phyloP scores from a whole-genome alignment of 139 green algal genomes.

The Chlamydomonas incerta region DNA sequence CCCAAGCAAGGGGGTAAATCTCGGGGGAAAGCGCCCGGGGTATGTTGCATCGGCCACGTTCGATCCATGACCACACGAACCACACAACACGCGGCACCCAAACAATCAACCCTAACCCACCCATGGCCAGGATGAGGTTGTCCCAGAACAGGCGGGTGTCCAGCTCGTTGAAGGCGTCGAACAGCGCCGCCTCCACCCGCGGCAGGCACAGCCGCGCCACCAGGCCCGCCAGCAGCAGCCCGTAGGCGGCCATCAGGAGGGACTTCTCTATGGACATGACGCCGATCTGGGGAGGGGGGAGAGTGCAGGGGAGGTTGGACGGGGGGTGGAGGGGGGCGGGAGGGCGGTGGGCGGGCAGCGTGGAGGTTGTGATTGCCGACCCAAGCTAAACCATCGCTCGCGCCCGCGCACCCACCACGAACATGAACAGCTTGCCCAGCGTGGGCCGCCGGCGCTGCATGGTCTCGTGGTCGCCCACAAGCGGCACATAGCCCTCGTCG shows the following conservation, averaged over 20 bases:
- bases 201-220: conserved; percentile 45
- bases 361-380: too few species aligned
- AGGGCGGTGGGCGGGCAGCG: too few species aligned
- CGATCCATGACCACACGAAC: too few species aligned
- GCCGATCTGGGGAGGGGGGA: neutral
- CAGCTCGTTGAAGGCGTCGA: conserved; percentile 53
- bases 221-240: conserved; percentile 38
- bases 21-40: too few species aligned
- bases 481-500: conserved; percentile 30
- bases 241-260: conserved; percentile 28
- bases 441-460: conserved; percentile 31
- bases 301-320: too few species aligned
- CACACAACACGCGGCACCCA: too few species aligned
- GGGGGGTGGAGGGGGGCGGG: too few species aligned
- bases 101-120: conserved; percentile 8
- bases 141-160: conserved; percentile 20
- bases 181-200: conserved; percentile 41
- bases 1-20: neutral
- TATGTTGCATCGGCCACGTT: too few species aligned
- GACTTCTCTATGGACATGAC: conserved; percentile 39
- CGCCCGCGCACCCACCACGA: conserved; percentile 12
- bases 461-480: conserved; percentile 36
- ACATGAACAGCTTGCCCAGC: conserved; percentile 17
- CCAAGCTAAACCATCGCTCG: too few species aligned
- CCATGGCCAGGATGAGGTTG: conserved; percentile 30